Conservation (phyloP, 331 rosid genomes). For the Quercus phellos region DNA sequence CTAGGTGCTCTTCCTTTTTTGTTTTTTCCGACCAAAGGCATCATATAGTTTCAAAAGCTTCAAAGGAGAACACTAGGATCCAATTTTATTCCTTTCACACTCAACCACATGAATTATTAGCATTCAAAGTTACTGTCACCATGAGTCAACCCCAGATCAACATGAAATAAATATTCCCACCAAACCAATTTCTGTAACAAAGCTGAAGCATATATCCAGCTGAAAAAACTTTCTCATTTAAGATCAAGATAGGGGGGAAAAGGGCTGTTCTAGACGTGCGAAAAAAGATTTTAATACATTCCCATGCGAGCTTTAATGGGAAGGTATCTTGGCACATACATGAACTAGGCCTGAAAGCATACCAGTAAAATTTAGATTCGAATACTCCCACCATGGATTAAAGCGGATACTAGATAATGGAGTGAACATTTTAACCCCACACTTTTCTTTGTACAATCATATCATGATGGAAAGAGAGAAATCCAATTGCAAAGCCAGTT, state of each 20-base stretch:
- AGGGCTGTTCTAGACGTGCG: neutral
- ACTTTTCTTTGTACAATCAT: neutral
- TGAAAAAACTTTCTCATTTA: neutral
- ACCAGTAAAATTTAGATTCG: neutral
- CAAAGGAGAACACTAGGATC: neutral
- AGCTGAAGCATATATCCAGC: constrained; percentile 1
- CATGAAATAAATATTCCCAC: neutral
- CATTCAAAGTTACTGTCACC: neutral
- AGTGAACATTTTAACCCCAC: neutral
- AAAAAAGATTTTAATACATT: neutral
- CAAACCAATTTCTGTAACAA: neutral
- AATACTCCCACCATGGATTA: neutral
- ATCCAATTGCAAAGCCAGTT: neutral
- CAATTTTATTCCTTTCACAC: neutral
- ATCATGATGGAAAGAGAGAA: neutral
- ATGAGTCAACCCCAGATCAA: neutral
- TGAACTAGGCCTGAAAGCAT: neutral
- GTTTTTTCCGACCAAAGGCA: neutral
- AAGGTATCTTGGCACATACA: neutral
- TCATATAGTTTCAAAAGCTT: neutral
- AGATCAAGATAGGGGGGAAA: too few species aligned
- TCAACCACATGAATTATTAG: neutral
- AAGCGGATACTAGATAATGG: neutral
- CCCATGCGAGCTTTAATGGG: neutral
- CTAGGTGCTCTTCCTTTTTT: neutral